Evolutionary conservation across 176 grass and related monocot species (phyloP).

Genomic region (Guadua angustifolia): DNA sequence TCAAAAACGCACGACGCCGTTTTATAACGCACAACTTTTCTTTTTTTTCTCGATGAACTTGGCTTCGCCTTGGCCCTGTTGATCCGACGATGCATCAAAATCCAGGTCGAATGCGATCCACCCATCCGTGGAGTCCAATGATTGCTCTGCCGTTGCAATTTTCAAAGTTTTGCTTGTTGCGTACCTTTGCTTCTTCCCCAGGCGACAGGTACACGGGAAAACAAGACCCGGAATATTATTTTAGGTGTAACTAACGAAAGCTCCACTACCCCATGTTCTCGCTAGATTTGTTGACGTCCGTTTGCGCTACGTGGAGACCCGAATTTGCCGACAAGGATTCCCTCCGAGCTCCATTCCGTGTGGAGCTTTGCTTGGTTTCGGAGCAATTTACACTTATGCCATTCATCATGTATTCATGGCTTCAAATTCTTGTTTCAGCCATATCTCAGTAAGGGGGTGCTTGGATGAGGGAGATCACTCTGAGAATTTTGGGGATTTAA

Average conservation of each 20-base stretch:
- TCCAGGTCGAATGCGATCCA: background rate
- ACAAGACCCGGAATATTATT: background rate
- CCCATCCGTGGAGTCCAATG: background rate
- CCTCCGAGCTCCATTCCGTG: background rate
- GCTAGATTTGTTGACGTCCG: background rate
- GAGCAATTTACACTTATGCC: background rate
- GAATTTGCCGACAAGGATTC: background rate
- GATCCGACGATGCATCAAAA: background rate
- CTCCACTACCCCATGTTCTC: constrained; percentile 4
- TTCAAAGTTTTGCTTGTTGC: background rate
- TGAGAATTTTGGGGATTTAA: too few species aligned
- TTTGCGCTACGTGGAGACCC: constrained; percentile 5
- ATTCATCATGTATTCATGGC: too few species aligned
- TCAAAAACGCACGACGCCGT: too few species aligned
- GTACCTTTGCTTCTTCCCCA: background rate
- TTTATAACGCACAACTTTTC: too few species aligned
- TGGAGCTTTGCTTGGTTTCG: background rate
- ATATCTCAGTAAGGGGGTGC: background rate
- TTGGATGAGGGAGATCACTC: too few species aligned
- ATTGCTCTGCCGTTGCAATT: background rate
- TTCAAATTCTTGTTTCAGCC: background rate
- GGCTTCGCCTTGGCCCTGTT: background rate
- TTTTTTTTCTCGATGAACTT: background rate
- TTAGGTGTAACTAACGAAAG: background rate
- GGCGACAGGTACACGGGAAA: background rate